phyloP scores from a whole-genome alignment of 2,329 filamentous ascomycete genomes.

The Apiospora hydei region DNA sequence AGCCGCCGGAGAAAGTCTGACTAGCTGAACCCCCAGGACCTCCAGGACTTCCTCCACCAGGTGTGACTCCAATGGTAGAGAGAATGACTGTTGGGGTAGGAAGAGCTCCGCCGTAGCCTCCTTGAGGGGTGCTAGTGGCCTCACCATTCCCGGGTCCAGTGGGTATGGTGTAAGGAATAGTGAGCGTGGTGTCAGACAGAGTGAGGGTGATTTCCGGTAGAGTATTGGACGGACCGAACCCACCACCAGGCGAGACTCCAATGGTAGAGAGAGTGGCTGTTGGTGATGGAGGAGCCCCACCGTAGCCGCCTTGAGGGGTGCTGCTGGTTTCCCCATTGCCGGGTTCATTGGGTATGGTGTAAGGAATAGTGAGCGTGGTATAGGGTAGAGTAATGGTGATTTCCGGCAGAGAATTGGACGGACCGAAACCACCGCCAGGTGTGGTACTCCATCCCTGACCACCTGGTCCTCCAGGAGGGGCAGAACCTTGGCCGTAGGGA shows the following conservation, averaged over 20 bases:
- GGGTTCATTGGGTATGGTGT: neutral
- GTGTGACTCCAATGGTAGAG: conserved; percentile 21
- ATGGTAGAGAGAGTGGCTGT: conserved; percentile 26
- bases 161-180: neutral
- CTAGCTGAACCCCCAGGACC: conserved; percentile 31
- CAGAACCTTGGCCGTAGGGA: neutral
- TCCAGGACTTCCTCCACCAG: conserved; percentile 24
- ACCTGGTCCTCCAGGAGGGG: conserved; percentile 23
- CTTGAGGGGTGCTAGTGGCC: neutral
- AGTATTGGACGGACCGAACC: neutral
- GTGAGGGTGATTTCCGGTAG: conserved; percentile 4
- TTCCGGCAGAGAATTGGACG: neutral
- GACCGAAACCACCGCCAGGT: conserved; percentile 1
- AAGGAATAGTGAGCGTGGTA: neutral
- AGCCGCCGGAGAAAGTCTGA: conserved; percentile 31
- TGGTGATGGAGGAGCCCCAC: neutral
- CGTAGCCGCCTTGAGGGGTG: conserved; percentile 22
- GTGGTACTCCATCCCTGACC: conserved; percentile 20
- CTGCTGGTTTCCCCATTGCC: neutral
- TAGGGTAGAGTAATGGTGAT: conserved; percentile 7
- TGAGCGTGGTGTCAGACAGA: neutral
- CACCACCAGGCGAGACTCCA: conserved; percentile 21
- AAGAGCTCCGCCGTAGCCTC: conserved; percentile 17
- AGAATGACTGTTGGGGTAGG: conserved; percentile 24
- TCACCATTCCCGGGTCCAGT: neutral